Base-by-base conservation (phyloP, 2,329 filamentous ascomycete genomes). In the Diaporthe amygdali region DNA sequence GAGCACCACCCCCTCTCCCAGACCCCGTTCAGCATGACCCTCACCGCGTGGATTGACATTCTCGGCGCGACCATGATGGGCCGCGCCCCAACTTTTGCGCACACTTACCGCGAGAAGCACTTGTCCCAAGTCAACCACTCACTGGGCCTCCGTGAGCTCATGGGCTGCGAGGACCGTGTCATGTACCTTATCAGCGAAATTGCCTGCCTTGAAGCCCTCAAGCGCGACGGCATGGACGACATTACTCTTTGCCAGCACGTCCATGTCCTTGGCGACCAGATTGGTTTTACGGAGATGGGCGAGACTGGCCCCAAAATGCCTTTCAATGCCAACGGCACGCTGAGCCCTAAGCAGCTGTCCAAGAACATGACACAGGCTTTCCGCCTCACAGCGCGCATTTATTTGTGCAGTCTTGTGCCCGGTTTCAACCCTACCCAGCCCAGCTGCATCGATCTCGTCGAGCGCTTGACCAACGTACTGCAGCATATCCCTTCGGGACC, bases 131-230 rank as follows among this genome's bases (percentile, higher is more conserved):
- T 83, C 74, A 89, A 89, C 81, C 83, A 87, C 27, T 89, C 86
- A 69, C 85, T 92, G 17, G 96, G 96, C 14, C 88, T 99, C 46
- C 91, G 93, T 67, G 95, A 97, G 84, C 89, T 98, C 66, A 98
- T 98, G 95, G 96, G 96, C 76, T 98, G 96, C 81, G 96, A 98
- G 74, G 96, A 99, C 83, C 91, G 92, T 27, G 93, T 98, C 82
- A 98, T 99, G 95, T 98, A 97, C 82, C 87, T 98, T 77, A 97
- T 99, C 80, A 97, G 95, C 2, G 96, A 99, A 84, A 97, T 98
- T 77, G 94, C 96, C 68, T 98, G 96, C 82, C 90, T 99, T 67
- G 96, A 98, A 81, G 93, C 94, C 4, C 89, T 98, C 74, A 97
- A 96, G 86, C 84, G 87, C 47, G 90, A 93, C 72, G 93, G 93